These are phyloP conservation scores for Ascocoryne sarcoides DNA, from an alignment of 2,329 filamentous ascomycete species.

Conservation along the genomic window DNA sequence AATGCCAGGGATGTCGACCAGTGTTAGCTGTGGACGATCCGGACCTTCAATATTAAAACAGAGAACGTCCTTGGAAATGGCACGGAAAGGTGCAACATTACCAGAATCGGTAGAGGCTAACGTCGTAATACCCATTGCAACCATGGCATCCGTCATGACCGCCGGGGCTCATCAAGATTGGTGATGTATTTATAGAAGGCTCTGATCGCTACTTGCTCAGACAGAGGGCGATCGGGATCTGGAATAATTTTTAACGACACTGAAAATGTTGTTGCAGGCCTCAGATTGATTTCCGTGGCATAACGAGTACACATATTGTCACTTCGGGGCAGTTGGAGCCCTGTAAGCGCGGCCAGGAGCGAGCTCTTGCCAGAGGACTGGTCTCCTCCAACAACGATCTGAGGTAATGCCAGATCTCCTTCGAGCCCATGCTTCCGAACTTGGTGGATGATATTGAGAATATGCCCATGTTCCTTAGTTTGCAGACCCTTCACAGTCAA, in stretches of 20 bases:
- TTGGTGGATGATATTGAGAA: conserved; percentile 49
- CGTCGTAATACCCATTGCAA: conserved; percentile 18
- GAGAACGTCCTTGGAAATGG: background rate
- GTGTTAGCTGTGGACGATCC: conserved; percentile 15
- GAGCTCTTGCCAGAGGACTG: conserved; percentile 58
- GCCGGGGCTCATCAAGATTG: conserved; percentile 23
- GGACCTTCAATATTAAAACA: conserved; percentile 15
- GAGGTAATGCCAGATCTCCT: conserved; percentile 43
- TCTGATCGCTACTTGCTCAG: conserved; percentile 39
- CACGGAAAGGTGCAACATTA: conserved; percentile 15
- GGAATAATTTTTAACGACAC: conserved; percentile 47
- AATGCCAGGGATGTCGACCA: conserved; percentile 28
- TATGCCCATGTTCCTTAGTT: conserved; percentile 44
- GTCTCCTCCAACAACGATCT: conserved; percentile 57
- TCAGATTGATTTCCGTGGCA: conserved; percentile 38
- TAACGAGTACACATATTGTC: conserved; percentile 53
- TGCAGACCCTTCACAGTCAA: conserved; percentile 23
- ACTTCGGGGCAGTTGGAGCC: conserved; percentile 50
- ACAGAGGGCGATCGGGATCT: conserved; percentile 38
- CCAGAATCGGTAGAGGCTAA: background rate
- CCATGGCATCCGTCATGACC: conserved; percentile 24
- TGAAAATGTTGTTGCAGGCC: conserved; percentile 31
- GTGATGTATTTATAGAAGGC: conserved; percentile 19
- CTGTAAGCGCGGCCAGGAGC: conserved; percentile 54
- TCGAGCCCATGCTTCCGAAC: conserved; percentile 45